These are phyloP conservation scores for Zasmidium angulare DNA, from an alignment of 2,329 filamentous ascomycete species.

Conservation along the genomic window DNA sequence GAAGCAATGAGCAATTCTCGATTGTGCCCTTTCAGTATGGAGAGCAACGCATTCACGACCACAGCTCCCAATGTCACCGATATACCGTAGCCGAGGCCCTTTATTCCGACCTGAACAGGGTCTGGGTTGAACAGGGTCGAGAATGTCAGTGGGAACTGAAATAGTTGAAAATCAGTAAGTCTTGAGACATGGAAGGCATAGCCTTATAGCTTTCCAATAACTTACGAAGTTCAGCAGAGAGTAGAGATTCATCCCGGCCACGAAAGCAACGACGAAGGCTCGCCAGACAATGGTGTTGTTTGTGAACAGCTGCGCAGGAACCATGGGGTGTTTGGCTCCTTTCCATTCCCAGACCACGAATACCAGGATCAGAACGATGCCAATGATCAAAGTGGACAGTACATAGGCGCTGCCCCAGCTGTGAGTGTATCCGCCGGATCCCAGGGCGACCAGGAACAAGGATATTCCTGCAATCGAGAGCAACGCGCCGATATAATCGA, in stretches of 20 bases:
- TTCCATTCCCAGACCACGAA: constrained; percentile 31
- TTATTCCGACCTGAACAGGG: constrained; percentile 14
- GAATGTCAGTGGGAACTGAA: constrained; percentile 45
- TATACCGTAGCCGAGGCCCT: constrained; percentile 51
- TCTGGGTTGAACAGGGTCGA: constrained; percentile 12
- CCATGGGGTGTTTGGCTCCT: constrained; percentile 27
- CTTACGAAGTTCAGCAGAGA: constrained; percentile 53
- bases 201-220: too few relatives aligned
- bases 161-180: too few relatives aligned
- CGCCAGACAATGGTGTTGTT: constrained; percentile 30
- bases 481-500: constrained; percentile 53
- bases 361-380: constrained; percentile 18
- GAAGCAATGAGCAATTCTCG: constrained; percentile 59
- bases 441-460: constrained; percentile 47
- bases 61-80: constrained; percentile 60
- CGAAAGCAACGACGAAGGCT: constrained; percentile 34
- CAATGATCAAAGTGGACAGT: constrained; percentile 26
- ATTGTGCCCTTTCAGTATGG: constrained; percentile 58
- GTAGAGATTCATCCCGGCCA: constrained; percentile 36
- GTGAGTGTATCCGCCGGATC: constrained; percentile 16
- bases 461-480: constrained; percentile 50
- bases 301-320: constrained; percentile 23
- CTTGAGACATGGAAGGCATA: too few relatives aligned
- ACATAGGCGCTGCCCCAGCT: constrained; percentile 23
- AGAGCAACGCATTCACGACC: constrained; percentile 57